Evolutionary conservation across 495 filamentous ascomycete species (phyloP), one percentile per base, ranked within the genome.

Genomic region (Talaromyces adpressus): DNA sequence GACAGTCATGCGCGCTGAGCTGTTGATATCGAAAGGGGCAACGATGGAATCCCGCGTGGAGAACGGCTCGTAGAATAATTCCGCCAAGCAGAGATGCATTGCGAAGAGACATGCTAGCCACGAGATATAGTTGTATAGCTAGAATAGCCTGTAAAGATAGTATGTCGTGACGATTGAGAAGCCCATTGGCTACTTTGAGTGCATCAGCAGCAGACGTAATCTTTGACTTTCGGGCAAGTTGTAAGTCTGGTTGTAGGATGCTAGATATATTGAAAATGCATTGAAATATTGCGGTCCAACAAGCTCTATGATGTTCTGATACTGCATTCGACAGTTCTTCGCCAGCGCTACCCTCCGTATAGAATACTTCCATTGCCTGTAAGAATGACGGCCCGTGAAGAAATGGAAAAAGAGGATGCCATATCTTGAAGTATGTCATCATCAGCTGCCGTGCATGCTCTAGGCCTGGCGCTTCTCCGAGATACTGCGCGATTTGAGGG

Each of bases 381-480:
- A 83, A 61, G 63, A 83, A 82, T 16, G 78, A 79, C 12, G 79
- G 79, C 14, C 80, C 78, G 61, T 83, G 80, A 9, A 82, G 68
- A 61, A 83, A 77, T 12, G 81, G 80, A 66, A 81, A 82, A 41
- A 81, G 64, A 53, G 78, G 75, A 72, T 83, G 81, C 76, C 75
- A 79, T 20, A 76, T 68, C 70, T 72, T 73, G 67, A 77, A 77
- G 36, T 77, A 79, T 39, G 69, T 63, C 73, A 77, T 77, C 75
- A 79, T 77, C 18, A 79, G 59, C 23, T 73, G 68, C 29, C 68
- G 70, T 1, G 72, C 71, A 4, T 68, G 39, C 3, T 70, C 66
- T 27, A 71, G 64, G 14, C 70, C 66, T n/a, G 76, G 76, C 6
- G 71, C 66, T 25, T 65, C 53, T 4, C 76, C 75, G 47, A 79